These are phyloP conservation scores for Aspergillus pseudoviridinutans DNA, from an alignment of 2,329 filamentous ascomycete species.

Conservation along the genomic window DNA sequence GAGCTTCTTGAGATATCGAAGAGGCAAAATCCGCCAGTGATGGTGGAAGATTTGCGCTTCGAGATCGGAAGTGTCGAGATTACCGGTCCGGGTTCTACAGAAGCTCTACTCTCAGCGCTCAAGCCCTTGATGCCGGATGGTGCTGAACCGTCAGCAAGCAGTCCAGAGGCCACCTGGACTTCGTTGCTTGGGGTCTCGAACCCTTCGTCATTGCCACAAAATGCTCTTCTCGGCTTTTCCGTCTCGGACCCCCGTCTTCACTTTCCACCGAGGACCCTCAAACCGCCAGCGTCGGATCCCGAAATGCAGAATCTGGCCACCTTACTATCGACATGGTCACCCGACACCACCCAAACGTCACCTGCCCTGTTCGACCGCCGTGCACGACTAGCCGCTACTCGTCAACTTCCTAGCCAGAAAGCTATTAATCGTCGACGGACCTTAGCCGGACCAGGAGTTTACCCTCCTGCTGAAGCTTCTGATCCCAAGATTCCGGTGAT, in stretches of 20 bases:
- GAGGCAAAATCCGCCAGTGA: constrained; percentile 57
- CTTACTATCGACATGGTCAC: constrained; percentile 63
- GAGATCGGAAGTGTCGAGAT: constrained; percentile 70
- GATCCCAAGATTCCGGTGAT: constrained; percentile 78
- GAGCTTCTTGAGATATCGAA: constrained; percentile 57
- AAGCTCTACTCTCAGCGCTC: constrained; percentile 68
- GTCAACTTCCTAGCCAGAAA: constrained; percentile 69
- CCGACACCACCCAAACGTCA: constrained; percentile 50
- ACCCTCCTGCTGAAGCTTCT: constrained; percentile 52
- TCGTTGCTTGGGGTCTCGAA: constrained; percentile 56
- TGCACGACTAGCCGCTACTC: constrained; percentile 60
- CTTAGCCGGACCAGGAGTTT: constrained; percentile 58
- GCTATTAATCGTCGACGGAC: constrained; percentile 73
- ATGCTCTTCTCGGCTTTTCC: constrained; percentile 68
- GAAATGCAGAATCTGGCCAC: constrained; percentile 50
- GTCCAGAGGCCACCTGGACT: constrained; percentile 39
- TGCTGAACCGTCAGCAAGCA: constrained; percentile 18
- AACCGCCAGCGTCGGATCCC: constrained; percentile 35
- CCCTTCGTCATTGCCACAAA: constrained; percentile 64
- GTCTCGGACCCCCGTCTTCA: constrained; percentile 75
- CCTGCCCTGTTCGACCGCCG: constrained; percentile 65
- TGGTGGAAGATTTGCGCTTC: constrained; percentile 64
- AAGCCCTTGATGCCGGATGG: constrained; percentile 40
- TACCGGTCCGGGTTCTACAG: constrained; percentile 70
- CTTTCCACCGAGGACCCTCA: constrained; percentile 63